Evolutionary conservation across 1,139 yeast genomes (phyloP), one percentile per base, ranked within the genome.

Genomic region (Candida sp.): DNA sequence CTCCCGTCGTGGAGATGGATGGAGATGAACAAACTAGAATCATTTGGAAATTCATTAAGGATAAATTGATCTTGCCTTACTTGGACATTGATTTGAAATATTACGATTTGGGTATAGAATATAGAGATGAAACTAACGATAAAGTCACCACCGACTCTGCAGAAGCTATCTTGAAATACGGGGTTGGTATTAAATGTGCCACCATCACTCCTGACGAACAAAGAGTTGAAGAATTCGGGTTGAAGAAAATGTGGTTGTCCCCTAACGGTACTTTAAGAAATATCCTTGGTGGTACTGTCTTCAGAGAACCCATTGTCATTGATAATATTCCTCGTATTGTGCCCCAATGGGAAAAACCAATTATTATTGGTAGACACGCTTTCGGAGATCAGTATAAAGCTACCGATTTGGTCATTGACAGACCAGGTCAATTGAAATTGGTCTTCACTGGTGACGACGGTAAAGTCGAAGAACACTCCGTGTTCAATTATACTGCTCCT

Each of bases 171-270:
- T 76, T 82, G 64, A 77, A 90, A 70, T 84, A 88, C 64, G 88
- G 90, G 45, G 98, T 91, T 40, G 98, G 96, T 48, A 86, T 91
- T 58, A 91, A 91, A 73, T 91, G 98, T 73, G 98, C 98, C 42
- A 91, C 98, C 45, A 91, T 91, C 65, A 91, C 98, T n/a, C 98
- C 98, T 6, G 98, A 91, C 64, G 98, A 91, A 73, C 91, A 87
- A 36, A 82, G 98, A 57, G 97, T 91, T 44, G 71, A 87, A 66
- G 98, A 91, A 69, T 91, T 89, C 66, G 72, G 77, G 49, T 79
- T 91, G 66, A 90, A 90, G 71, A 85, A 90, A 68, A 91, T 91
- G 98, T 91, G 97, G 97, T 78, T 87, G 45, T 88, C 97, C 22
- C 98, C 98, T 53, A 91, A 91, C 68, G 98, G 98, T 54, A 91